A percentile compares a stretch with the other conserved stretches of the same genome.
Evolutionary conservation across 352 stramenopile species (phyloP).

Genomic region (Globisporangium solare): DNA sequence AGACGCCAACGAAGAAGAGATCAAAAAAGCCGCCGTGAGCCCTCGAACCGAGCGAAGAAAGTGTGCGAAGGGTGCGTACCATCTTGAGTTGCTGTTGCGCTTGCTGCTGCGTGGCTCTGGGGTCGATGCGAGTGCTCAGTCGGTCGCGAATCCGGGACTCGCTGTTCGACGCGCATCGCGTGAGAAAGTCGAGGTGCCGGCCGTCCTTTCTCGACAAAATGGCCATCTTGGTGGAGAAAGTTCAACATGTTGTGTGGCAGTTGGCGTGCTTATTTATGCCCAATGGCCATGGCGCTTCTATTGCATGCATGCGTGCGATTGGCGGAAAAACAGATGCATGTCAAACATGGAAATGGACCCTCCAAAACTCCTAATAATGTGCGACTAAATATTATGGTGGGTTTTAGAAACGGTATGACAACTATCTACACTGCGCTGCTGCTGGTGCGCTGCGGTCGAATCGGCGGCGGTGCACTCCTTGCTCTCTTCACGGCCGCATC

Average conservation of each 20-base stretch:
- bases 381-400: conserved; percentile 16
- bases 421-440: too few relatives aligned
- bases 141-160: too few relatives aligned
- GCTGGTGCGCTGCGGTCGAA: too few relatives aligned
- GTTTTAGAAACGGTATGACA: background rate
- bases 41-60: background rate
- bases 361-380: background rate
- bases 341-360: background rate
- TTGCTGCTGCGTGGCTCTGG: background rate
- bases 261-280: too few relatives aligned
- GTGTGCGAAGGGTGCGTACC: conserved; percentile 5
- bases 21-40: background rate
- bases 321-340: background rate
- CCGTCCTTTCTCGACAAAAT: conserved; percentile 4
- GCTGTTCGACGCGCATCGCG: too few relatives aligned
- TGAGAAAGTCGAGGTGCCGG: background rate
- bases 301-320: too few relatives aligned
- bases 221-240: background rate
- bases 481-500: too few relatives aligned
- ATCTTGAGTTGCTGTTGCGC: background rate
- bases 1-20: background rate
- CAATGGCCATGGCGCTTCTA: too few relatives aligned
- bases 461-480: too few relatives aligned
- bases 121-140: too few relatives aligned
- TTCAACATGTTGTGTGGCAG: too few relatives aligned